These are phyloP conservation scores for Cavenderia fasciculata DNA, from an alignment of 78 protist species.

Conservation along the genomic window DNA sequence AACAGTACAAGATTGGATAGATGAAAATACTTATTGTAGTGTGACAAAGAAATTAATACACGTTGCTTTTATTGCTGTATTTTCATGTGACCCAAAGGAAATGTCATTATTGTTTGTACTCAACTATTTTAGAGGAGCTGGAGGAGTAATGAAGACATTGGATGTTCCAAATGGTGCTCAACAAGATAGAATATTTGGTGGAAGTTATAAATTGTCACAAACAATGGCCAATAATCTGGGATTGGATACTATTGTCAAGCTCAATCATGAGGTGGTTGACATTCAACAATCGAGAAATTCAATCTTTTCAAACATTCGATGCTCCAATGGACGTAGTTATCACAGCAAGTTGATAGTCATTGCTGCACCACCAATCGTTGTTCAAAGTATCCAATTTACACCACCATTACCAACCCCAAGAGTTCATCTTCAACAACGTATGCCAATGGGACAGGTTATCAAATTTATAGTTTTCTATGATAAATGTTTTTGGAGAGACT, in stretches of 20 bases:
- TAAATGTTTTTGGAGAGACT: constrained; percentile 42
- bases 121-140: constrained; percentile 7
- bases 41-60: constrained; percentile 17
- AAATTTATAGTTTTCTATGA: constrained; percentile 63
- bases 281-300: constrained; percentile 18
- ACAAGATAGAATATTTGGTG: constrained; percentile 38
- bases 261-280: background rate
- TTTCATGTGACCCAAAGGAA: constrained; percentile 7
- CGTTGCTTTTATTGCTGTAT: background rate
- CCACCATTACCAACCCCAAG: constrained; percentile 1
- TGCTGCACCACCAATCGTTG: constrained; percentile 28
- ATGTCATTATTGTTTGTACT: constrained; percentile 13
- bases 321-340: background rate
- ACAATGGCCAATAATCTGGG: constrained; percentile 6
- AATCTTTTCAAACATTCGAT: background rate
- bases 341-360: background rate
- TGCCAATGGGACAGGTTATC: constrained; percentile 55
- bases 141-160: constrained; percentile 11
- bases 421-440: background rate
- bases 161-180: constrained; percentile 54
- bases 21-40: background rate
- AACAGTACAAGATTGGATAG: constrained; percentile 11
- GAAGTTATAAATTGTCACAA: constrained; percentile 15
- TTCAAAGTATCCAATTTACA: background rate
- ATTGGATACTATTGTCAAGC: background rate